Evolutionary conservation across 768 basidiomycete genomes (phyloP).

Genomic region (Tulasnella sp.): DNA sequence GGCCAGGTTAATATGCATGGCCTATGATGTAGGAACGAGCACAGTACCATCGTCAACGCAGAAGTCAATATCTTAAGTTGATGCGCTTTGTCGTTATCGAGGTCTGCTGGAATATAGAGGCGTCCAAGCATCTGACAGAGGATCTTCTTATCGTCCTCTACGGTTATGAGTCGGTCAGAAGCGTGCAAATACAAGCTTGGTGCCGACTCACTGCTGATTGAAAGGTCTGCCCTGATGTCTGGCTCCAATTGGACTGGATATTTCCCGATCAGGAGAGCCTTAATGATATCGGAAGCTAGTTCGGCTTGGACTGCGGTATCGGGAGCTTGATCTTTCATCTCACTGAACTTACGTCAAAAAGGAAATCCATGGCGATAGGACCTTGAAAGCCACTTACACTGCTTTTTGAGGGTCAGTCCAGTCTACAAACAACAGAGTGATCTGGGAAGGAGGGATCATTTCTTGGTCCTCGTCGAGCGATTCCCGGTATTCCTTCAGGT

Average conservation of each 20-base stretch:
- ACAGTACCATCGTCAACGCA: constrained; percentile 26
- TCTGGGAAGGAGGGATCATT: constrained; percentile 43
- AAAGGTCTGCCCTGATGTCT: background rate
- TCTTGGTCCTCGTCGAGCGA: constrained; percentile 45
- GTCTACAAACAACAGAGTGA: constrained; percentile 47
- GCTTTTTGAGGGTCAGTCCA: constrained; percentile 49
- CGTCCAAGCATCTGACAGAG: constrained; percentile 67
- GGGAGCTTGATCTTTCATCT: constrained; percentile 43
- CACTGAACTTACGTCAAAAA: background rate
- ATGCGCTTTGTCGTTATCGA: constrained; percentile 47
- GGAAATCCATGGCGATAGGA: background rate
- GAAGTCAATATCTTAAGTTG: constrained; percentile 21
- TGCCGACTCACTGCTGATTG: background rate
- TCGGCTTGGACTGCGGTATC: constrained; percentile 55
- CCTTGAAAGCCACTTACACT: constrained; percentile 44
- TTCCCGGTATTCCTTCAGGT: constrained; percentile 44
- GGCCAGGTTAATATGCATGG: constrained; percentile 40
- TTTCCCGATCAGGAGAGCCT: constrained; percentile 53
- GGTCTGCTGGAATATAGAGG: constrained; percentile 64
- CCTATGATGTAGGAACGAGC: constrained; percentile 46
- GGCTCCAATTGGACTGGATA: constrained; percentile 53
- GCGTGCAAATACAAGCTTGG: background rate
- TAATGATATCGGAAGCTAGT: constrained; percentile 61
- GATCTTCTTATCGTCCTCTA: constrained; percentile 66
- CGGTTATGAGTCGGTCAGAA: background rate